A percentile compares a stretch with the other conserved stretches of the same genome.
Evolutionary conservation across 495 filamentous ascomycete species (phyloP).

Genomic region (Trichocladium uniseriatum): DNA sequence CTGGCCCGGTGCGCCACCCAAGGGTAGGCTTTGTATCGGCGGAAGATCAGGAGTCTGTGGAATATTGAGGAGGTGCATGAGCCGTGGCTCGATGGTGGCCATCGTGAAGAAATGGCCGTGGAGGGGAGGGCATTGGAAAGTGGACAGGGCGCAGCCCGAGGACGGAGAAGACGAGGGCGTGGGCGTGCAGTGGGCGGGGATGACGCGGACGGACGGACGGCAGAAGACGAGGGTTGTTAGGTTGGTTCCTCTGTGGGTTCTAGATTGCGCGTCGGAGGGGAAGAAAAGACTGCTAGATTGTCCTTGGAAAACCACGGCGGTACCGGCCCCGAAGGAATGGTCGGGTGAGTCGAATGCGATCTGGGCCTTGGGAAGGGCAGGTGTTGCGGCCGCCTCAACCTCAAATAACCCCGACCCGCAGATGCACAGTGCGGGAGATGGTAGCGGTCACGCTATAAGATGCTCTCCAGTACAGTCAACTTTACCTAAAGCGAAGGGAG

Average conservation of each 20-base stretch:
- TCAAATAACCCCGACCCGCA: not conserved
- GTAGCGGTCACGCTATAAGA: too few relatives aligned
- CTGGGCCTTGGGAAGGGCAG: not conserved
- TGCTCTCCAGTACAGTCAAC: too few relatives aligned
- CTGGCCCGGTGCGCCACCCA: slow-evolving; percentile 20
- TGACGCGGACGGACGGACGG: too few relatives aligned
- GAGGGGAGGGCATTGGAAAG: slow-evolving; percentile 26
- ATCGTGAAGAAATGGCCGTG: slow-evolving; percentile 32
- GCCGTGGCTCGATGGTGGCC: slow-evolving; percentile 50
- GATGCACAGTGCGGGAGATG: not conserved
- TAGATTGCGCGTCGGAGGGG: not conserved
- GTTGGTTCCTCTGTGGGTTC: too few relatives aligned
- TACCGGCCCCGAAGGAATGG: not conserved
- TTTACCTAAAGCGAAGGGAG: too few relatives aligned
- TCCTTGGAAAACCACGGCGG: not conserved
- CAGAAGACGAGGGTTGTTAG: not conserved
- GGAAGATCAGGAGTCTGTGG: slow-evolving; percentile 36
- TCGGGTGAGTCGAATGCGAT: not conserved
- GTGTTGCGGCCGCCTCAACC: not conserved
- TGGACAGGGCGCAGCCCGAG: slow-evolving; percentile 5
- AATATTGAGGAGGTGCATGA: slow-evolving; percentile 49
- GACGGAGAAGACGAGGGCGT: not conserved
- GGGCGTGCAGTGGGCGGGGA: too few relatives aligned
- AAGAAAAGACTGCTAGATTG: not conserved
- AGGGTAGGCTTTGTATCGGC: slow-evolving; percentile 34